Evolutionary conservation across 2,329 filamentous ascomycete genomes (phyloP).

Genomic region (Endoconidiophora laricicola): DNA sequence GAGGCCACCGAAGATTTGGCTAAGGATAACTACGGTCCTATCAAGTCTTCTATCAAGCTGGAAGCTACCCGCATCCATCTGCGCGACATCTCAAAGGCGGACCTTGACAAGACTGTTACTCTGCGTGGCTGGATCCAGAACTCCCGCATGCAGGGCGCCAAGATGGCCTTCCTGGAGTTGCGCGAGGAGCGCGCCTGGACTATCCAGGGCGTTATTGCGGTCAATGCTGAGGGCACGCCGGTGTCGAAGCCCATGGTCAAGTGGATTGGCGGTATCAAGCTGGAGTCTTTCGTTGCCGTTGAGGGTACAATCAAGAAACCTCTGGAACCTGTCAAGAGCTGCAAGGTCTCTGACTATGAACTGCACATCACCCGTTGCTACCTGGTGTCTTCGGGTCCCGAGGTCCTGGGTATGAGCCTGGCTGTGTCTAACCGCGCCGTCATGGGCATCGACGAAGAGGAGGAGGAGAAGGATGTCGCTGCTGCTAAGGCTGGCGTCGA

Average conservation of each 20-base stretch:
- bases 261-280: constrained; percentile 57
- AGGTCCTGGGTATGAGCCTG: constrained; percentile 40
- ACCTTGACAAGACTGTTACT: constrained; percentile 54
- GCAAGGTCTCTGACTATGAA: constrained; percentile 63
- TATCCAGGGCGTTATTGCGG: constrained; percentile 65
- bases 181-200: constrained; percentile 58
- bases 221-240: constrained; percentile 50
- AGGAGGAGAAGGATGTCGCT: constrained; percentile 19
- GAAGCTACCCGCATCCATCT: constrained; percentile 43
- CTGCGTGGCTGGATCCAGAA: constrained; percentile 77
- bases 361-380: constrained; percentile 79
- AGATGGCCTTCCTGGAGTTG: constrained; percentile 81
- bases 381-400: constrained; percentile 48
- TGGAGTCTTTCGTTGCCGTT: constrained; percentile 69
- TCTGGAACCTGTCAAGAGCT: constrained; percentile 75
- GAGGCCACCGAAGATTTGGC: constrained; percentile 52
- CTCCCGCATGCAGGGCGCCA: constrained; percentile 72
- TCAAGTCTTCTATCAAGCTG: constrained; percentile 40
- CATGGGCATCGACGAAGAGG: constrained; percentile 42
- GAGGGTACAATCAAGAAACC: constrained; percentile 70
- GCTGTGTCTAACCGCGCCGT: constrained; percentile 38
- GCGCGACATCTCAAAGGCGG: constrained; percentile 43
- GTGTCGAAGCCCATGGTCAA: constrained; percentile 88
- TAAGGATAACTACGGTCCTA: constrained; percentile 65
- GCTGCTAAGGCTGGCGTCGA: constrained; percentile 25